phyloP scores from a whole-genome alignment of 2,329 filamentous ascomycete genomes.

The Monosporascus cannonballus region DNA sequence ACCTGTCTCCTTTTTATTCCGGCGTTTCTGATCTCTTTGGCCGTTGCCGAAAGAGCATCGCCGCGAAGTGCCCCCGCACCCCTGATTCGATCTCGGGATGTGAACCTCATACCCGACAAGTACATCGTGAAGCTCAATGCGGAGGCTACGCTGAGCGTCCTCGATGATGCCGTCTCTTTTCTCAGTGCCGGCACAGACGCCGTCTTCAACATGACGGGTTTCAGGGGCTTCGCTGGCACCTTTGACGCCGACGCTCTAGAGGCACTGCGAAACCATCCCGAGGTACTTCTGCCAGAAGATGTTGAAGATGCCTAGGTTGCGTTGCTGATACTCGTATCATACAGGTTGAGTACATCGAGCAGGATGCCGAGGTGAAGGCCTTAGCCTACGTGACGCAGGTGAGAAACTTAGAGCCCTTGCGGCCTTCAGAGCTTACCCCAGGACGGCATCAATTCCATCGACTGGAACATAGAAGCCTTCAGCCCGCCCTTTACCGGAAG shows the following conservation, averaged over 20 bases:
- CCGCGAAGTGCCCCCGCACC: not conserved
- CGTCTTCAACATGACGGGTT: conserved; percentile 24
- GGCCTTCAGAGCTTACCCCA: too few relatives aligned
- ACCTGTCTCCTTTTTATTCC: not conserved
- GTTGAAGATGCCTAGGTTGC: not conserved
- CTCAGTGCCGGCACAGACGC: conserved; percentile 26
- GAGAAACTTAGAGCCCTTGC: not conserved
- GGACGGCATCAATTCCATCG: too few relatives aligned
- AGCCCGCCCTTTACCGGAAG: too few relatives aligned
- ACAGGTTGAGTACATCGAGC: conserved; percentile 29
- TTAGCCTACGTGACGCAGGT: not conserved
- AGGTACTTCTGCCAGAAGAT: conserved; percentile 22
- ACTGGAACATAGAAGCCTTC: too few relatives aligned
- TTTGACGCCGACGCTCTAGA: conserved; percentile 36
- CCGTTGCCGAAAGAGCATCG: not conserved
- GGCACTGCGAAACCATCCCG: conserved; percentile 30
- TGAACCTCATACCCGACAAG: conserved; percentile 14
- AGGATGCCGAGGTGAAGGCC: conserved; percentile 18
- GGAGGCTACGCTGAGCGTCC: conserved; percentile 20
- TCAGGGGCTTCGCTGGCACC: conserved; percentile 37
- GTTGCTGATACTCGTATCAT: conserved; percentile 1
- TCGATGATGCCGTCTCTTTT: conserved; percentile 23
- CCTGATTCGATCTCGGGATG: not conserved
- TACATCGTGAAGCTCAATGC: conserved; percentile 42
- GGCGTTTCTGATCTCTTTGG: not conserved